Evolutionary conservation across 108 stramenopile genomes (phyloP).

Genomic region (Fragilaria radians): DNA sequence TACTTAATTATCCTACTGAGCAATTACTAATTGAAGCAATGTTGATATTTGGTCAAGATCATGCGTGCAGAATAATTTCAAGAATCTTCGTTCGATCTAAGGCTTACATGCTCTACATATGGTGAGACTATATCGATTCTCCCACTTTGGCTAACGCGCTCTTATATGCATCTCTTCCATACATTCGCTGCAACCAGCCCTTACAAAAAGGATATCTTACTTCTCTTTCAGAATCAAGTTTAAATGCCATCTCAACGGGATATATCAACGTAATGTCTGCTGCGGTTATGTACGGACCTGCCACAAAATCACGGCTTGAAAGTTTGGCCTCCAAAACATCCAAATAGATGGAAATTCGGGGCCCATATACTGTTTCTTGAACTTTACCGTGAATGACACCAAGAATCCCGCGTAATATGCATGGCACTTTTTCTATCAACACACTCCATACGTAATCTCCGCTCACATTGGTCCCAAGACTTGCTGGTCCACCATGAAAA

Average conservation of each 20-base stretch:
- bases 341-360: conserved; percentile 2
- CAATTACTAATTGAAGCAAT: too few relatives aligned
- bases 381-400: conserved; percentile 6
- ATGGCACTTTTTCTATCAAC: neutral
- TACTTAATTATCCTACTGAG: too few relatives aligned
- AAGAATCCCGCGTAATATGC: conserved; percentile 2
- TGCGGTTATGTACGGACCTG: conserved; percentile 6
- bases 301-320: conserved; percentile 3
- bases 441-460: conserved; percentile 4
- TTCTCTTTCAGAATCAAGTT: neutral
- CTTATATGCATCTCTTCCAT: conserved; percentile 4
- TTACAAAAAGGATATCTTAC: conserved; percentile 5
- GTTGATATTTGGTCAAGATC: too few relatives aligned
- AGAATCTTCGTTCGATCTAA: too few relatives aligned
- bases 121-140: too few relatives aligned
- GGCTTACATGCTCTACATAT: too few relatives aligned
- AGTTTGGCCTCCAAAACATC: conserved; percentile 7
- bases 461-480: neutral
- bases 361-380: neutral
- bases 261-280: conserved; percentile 17
- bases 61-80: too few relatives aligned
- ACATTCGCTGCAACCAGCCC: conserved; percentile 13
- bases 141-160: conserved; percentile 4
- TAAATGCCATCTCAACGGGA: conserved; percentile 3
- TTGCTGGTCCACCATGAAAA: conserved; percentile 7